phyloP scores from a whole-genome alignment of 768 basidiomycete genomes.

The Trichaptum fuscoviolaceum region DNA sequence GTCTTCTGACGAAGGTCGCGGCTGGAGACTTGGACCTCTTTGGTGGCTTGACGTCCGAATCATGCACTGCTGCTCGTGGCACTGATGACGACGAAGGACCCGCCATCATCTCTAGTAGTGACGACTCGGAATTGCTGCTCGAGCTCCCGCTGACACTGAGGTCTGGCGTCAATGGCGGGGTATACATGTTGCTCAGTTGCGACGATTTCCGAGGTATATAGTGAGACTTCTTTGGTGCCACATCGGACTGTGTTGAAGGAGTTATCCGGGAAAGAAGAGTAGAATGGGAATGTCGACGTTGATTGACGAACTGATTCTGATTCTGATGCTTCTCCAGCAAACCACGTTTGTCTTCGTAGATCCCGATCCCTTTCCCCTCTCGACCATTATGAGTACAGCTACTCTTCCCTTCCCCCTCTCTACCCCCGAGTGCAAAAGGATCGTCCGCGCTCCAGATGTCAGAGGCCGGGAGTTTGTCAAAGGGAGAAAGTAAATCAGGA shows the following conservation, averaged over 20 bases:
- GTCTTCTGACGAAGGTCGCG: neutral
- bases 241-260: neutral
- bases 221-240: neutral
- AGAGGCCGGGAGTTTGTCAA: neutral
- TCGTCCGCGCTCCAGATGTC: neutral
- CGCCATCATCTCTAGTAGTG: neutral
- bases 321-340: neutral
- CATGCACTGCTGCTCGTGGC: neutral
- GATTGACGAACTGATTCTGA: neutral
- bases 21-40: neutral
- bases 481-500: neutral
- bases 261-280: neutral
- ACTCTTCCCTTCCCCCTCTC: neutral
- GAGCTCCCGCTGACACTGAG: neutral
- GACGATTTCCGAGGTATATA: neutral
- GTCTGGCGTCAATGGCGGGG: constrained; percentile 2
- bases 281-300: neutral
- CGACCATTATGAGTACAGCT: neutral
- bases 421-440: neutral
- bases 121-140: neutral
- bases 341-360: neutral
- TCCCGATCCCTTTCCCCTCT: neutral
- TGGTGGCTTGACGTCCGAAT: neutral
- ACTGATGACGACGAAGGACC: neutral
- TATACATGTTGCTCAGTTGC: neutral